These are phyloP conservation scores for Hirsutella minnesotensis DNA, from an alignment of 2,329 filamentous ascomycete species.

Conservation along the genomic window DNA sequence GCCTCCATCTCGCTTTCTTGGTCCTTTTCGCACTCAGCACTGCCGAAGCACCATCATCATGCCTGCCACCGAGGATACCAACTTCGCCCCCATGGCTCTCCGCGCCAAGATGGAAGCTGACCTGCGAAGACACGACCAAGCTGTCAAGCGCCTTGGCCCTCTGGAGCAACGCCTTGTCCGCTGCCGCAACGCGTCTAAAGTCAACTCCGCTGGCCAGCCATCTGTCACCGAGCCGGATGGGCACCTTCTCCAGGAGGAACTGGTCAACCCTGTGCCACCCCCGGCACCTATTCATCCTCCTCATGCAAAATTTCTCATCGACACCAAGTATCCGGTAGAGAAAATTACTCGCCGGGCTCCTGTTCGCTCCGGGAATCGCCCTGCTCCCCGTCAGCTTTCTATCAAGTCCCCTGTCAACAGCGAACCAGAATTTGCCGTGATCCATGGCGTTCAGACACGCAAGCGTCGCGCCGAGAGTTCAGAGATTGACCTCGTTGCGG, in stretches of 20 bases:
- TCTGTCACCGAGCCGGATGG: too few species aligned
- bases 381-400: too few species aligned
- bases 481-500: conserved; percentile 18
- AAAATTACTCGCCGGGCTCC: too few species aligned
- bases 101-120: neutral
- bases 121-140: neutral
- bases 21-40: neutral
- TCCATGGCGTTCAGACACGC: conserved; percentile 17
- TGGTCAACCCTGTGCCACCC: too few species aligned
- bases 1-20: neutral
- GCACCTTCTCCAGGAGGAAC: too few species aligned
- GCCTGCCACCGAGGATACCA: neutral
- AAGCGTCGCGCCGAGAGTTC: conserved; percentile 17
- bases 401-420: neutral
- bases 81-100: neutral
- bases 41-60: neutral
- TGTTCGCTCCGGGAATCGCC: too few species aligned
- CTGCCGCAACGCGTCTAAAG: neutral
- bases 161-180: neutral
- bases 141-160: neutral
- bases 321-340: too few species aligned
- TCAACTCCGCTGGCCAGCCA: too few species aligned
- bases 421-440: conserved; percentile 5
- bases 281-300: too few species aligned
- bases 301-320: too few species aligned